A percentile compares a stretch with the other conserved stretches of the same genome.
Conservation (phyloP, 495 filamentous ascomycete species). For the Hapsidospora chrysogenum region DNA sequence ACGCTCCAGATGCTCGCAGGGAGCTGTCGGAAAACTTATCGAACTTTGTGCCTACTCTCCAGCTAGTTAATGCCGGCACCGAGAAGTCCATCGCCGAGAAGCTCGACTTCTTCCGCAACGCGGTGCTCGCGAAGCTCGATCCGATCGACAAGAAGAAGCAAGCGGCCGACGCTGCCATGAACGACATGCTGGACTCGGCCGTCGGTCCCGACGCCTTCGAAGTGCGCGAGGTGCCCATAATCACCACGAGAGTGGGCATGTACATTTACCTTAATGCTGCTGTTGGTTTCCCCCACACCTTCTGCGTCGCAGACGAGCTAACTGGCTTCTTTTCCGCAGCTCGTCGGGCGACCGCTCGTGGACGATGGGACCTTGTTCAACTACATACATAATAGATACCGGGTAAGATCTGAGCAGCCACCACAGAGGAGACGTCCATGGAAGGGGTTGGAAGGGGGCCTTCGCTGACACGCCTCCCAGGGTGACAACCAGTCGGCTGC, state of each 20-base stretch:
- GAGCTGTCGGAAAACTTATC: slow-evolving; percentile 29
- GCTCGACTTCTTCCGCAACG: slow-evolving; percentile 34
- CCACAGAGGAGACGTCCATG: not conserved
- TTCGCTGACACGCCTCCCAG: slow-evolving; percentile 12
- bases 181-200: slow-evolving; percentile 28
- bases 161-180: slow-evolving; percentile 26
- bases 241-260: slow-evolving; percentile 74
- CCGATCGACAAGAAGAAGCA: slow-evolving; percentile 27
- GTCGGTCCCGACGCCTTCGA: slow-evolving; percentile 35
- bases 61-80: slow-evolving; percentile 18
- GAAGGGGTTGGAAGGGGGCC: slow-evolving; percentile 4
- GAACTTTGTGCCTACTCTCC: slow-evolving; percentile 33
- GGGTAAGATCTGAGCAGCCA: slow-evolving; percentile 22
- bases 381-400: slow-evolving; percentile 71
- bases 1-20: slow-evolving; percentile 28
- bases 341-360: slow-evolving; percentile 64
- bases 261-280: slow-evolving; percentile 84
- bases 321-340: slow-evolving; percentile 26
- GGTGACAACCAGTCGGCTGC: slow-evolving; percentile 60
- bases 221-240: slow-evolving; percentile 46
- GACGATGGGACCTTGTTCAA: slow-evolving; percentile 65
- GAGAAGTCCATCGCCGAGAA: slow-evolving; percentile 18
- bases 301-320: slow-evolving; percentile 10
- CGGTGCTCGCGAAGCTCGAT: slow-evolving; percentile 27
- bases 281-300: slow-evolving; percentile 28